Percentiles rank a stretch among this genome's conserved stretches.
These are phyloP conservation scores for Corymbia citriodora DNA, from an alignment of 441 rosid genomes.

Conservation along the genomic window DNA sequence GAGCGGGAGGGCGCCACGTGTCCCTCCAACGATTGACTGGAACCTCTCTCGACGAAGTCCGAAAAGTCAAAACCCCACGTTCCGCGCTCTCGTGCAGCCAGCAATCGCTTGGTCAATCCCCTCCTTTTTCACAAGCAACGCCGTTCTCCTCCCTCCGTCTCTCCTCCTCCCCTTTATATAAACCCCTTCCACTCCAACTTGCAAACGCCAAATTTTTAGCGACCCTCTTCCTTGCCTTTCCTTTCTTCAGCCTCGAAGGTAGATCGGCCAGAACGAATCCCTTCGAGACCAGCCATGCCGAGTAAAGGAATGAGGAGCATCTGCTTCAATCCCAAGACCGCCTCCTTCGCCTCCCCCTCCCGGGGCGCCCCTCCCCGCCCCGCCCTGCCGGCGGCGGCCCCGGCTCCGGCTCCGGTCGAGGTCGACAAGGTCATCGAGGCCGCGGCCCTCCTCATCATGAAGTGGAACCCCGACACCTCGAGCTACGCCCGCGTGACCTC, in stretches of 20 bases:
- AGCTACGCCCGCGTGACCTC: constrained; percentile 50
- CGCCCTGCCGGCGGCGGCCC: background rate
- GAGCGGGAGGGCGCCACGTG: background rate
- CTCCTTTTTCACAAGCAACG: background rate
- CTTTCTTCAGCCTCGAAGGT: background rate
- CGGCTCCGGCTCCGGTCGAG: background rate
- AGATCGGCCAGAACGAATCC: too few species aligned
- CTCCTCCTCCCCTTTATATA: background rate
- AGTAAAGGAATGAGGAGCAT: constrained; percentile 38
- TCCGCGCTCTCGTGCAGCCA: background rate
- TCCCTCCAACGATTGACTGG: too few species aligned
- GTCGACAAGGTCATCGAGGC: constrained; percentile 32
- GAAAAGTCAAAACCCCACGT: background rate
- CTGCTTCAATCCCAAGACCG: constrained; percentile 41
- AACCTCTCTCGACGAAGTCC: too few species aligned
- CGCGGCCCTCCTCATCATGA: constrained; percentile 45
- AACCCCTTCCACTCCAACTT: background rate
- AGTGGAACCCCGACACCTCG: constrained; percentile 61
- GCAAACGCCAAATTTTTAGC: background rate
- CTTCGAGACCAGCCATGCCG: background rate
- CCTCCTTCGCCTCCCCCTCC: constrained; percentile 25
- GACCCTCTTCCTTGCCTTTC: background rate
- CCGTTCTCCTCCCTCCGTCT: background rate
- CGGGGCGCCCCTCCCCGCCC: constrained; percentile 5
- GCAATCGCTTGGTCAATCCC: background rate